Evolutionary conservation across 1,139 yeast genomes (phyloP).

Genomic region (Candida smagusa): DNA sequence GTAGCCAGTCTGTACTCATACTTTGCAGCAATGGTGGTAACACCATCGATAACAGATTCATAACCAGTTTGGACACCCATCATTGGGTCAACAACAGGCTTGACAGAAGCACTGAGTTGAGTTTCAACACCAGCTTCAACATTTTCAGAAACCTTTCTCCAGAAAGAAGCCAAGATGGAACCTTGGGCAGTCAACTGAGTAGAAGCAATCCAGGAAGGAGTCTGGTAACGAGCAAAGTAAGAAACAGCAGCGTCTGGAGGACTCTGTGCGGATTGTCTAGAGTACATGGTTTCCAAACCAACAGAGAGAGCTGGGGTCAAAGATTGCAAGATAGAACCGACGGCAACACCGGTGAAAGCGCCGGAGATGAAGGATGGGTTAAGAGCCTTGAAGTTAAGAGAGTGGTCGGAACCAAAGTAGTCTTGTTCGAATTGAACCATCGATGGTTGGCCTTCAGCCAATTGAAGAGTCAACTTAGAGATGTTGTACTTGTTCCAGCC

Average conservation of each 20-base stretch:
- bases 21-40: constrained; percentile 93
- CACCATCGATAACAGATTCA: constrained; percentile 84
- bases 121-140: constrained; percentile 98
- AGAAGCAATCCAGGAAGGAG: constrained; percentile 87
- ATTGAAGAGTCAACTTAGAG: constrained; percentile 84
- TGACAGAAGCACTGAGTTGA: constrained; percentile 73
- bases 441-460: constrained; percentile 85
- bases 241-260: constrained; percentile 94
- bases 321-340: constrained; percentile 87
- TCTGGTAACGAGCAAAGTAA: constrained; percentile 86
- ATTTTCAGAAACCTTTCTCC: constrained; percentile 88
- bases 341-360: constrained; percentile 86
- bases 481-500: constrained; percentile 82
- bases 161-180: constrained; percentile 81
- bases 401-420: constrained; percentile 83
- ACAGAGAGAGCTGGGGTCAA: constrained; percentile 78
- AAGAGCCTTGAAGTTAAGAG: constrained; percentile 83
- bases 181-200: constrained; percentile 96
- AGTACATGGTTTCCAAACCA: constrained; percentile 92
- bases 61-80: constrained; percentile 78
- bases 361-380: constrained; percentile 81
- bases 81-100: constrained; percentile 77
- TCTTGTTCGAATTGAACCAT: constrained; percentile 98
- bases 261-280: constrained; percentile 65
- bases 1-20: constrained; percentile 96